These are phyloP conservation scores for Aspergillus awamori DNA, from an alignment of 2,329 filamentous ascomycete species.

Conservation along the genomic window DNA sequence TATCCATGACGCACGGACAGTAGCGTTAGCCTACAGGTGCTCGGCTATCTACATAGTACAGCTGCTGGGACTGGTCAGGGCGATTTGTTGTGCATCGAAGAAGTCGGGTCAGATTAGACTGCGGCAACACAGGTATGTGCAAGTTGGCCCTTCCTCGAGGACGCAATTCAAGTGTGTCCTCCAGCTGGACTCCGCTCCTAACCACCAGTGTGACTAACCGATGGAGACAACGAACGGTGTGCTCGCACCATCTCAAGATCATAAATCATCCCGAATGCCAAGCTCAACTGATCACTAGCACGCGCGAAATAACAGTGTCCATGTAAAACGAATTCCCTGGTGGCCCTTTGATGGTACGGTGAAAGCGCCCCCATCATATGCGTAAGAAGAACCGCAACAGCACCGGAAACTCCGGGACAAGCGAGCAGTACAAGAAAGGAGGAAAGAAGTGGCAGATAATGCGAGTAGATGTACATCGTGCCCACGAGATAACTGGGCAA, in stretches of 20 bases:
- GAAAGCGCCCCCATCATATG: constrained; percentile 1
- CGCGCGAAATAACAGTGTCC: constrained; percentile 9
- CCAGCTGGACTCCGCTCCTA: constrained; percentile 15
- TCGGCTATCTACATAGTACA: too few species aligned
- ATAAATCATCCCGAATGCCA: not conserved
- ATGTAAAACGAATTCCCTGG: not conserved
- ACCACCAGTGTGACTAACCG: constrained; percentile 5
- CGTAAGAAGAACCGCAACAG: not conserved
- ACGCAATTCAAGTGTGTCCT: not conserved
- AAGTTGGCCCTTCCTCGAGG: not conserved
- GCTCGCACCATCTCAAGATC: not conserved
- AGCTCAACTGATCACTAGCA: not conserved
- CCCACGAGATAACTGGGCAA: constrained; percentile 12
- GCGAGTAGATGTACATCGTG: constrained; percentile 20
- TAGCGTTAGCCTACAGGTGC: not conserved
- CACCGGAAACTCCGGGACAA: constrained; percentile 1
- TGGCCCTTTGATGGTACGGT: not conserved
- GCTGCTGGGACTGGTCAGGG: not conserved
- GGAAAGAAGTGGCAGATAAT: constrained; percentile 17
- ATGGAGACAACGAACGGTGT: constrained; percentile 3
- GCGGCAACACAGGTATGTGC: not conserved
- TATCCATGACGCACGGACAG: not conserved
- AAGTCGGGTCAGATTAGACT: not conserved
- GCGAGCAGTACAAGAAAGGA: constrained; percentile 10
- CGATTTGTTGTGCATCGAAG: not conserved